Evolutionary conservation across 148 eudicot species (phyloP), one percentile per base, ranked within the genome.

Genomic region (Persicaria maculosa): DNA sequence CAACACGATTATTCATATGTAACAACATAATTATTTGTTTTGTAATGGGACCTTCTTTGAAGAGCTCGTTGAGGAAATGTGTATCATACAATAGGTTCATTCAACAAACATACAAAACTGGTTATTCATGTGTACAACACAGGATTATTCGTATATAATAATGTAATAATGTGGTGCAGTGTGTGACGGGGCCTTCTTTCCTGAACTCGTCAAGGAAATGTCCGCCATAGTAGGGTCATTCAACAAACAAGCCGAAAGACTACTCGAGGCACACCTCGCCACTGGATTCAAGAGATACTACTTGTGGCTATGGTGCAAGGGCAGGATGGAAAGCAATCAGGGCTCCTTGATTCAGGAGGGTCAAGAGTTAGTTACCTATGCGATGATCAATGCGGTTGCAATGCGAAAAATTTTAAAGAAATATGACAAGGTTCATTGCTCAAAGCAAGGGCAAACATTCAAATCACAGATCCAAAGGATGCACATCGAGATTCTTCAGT

Each of bases 401-500:
- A 86, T 94, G 79, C 86, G 98, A 7, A 94, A 94, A 83, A 88
- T 94, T 73, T 84, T 91, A 0, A 91, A 94, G 83, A 91, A 94
- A 80, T 91, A 94, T 74, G 98, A 94, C 73, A 91, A 91, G 97
- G 79, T 93, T 76, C 98, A 93, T 77, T 84, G 83, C 76, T 94
- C 97, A 44, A 90, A 88, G 76, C 96, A 91, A 90, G 98, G 97
- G 59, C 98, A 89, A 79, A 93, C 84, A 68, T 94, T 94, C 80
- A 94, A 88, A 78, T 91, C 97, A 17, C 91, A 88, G 52, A 93
- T 89, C 19, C 97, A 90, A 72, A 88, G 84, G 47, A 87, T 83
- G 98, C 93, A 88, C 68, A 77, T 90, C 75, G 98, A 94, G 84
- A 88, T 94, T 77, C 98, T 91, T 46, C 98, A 91, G 68, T 94